phyloP scores from a whole-genome alignment of 768 basidiomycete species.

The Fibroporia radiculosa region DNA sequence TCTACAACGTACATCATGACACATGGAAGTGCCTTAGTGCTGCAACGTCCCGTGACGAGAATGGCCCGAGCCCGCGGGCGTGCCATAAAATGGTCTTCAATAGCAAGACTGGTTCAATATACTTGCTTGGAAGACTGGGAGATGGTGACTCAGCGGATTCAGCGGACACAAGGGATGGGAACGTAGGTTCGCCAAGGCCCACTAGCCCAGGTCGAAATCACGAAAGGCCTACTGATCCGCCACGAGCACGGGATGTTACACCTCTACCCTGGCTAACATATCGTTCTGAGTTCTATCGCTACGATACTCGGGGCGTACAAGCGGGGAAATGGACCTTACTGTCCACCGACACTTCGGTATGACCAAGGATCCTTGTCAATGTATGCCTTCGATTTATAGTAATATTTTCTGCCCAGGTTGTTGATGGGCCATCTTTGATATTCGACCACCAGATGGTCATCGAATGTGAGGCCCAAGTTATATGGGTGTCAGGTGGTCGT shows the following conservation, averaged over 20 bases:
- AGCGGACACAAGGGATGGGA: background rate
- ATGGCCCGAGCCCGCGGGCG: constrained; percentile 63
- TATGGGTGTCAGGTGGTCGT: constrained; percentile 74
- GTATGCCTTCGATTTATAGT: too few relatives aligned
- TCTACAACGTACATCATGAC: constrained; percentile 50
- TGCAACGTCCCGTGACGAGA: constrained; percentile 44
- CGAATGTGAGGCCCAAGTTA: constrained; percentile 58
- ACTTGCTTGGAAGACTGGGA: constrained; percentile 61
- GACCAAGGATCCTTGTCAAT: too few relatives aligned
- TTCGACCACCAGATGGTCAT: constrained; percentile 81
- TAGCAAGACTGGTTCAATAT: constrained; percentile 59
- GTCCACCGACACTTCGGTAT: constrained; percentile 58
- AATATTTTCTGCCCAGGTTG: constrained; percentile 37
- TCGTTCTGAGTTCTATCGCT: constrained; percentile 71
- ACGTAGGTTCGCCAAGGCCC: background rate
- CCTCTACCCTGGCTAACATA: constrained; percentile 19
- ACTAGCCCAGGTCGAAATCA: background rate
- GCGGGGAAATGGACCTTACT: constrained; percentile 68
- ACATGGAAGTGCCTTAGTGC: constrained; percentile 56
- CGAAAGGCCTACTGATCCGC: background rate
- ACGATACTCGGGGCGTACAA: constrained; percentile 55
- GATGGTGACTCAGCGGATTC: constrained; percentile 37
- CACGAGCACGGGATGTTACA: background rate
- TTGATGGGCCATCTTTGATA: constrained; percentile 64
- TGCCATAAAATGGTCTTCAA: constrained; percentile 85